Conservation (phyloP, 352 stramenopile species). For the Nothophytophthora sp. region DNA sequence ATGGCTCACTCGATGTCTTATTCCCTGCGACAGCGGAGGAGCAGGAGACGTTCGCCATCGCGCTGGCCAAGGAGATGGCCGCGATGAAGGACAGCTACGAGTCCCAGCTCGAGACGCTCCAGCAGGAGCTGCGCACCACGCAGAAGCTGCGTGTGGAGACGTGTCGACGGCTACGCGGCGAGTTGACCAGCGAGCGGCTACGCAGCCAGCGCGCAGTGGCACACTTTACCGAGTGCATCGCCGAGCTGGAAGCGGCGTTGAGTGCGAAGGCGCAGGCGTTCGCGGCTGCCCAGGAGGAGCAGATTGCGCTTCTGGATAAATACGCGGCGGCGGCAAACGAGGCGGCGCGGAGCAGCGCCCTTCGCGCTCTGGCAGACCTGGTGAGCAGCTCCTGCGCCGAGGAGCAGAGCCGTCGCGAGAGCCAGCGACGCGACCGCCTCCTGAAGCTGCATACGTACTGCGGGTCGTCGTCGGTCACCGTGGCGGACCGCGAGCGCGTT, state of each 20-base stretch:
- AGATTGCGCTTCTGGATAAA: slow-evolving; percentile 44
- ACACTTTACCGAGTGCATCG: slow-evolving; percentile 46
- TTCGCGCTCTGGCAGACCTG: slow-evolving; percentile 27
- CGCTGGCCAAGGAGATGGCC: slow-evolving; percentile 67
- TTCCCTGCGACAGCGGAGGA: slow-evolving; percentile 45
- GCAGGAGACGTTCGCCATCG: slow-evolving; percentile 73
- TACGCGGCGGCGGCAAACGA: slow-evolving; percentile 24
- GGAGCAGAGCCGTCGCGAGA: slow-evolving; percentile 37
- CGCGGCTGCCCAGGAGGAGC: slow-evolving; percentile 20
- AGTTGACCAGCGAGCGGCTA: slow-evolving; percentile 53
- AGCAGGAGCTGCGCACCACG: slow-evolving; percentile 44
- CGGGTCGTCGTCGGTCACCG: slow-evolving; percentile 60
- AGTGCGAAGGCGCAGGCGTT: slow-evolving; percentile 26
- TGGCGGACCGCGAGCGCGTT: slow-evolving; percentile 32
- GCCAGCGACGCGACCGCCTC: slow-evolving; percentile 39
- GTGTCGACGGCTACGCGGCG: slow-evolving; percentile 40
- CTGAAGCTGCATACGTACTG: slow-evolving; percentile 59
- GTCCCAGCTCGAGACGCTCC: slow-evolving; percentile 65
- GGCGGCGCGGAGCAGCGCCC: slow-evolving; percentile 11
- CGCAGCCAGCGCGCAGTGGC: slow-evolving; percentile 39
- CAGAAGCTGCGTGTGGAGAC: slow-evolving; percentile 49
- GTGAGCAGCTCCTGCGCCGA: slow-evolving; percentile 24
- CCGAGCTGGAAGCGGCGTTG: slow-evolving; percentile 40
- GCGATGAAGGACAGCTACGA: slow-evolving; percentile 74
- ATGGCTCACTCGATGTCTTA: no score